Evolutionary conservation across 208 protist genomes (phyloP), one percentile per base, ranked within the genome.

Genomic region (Naegleria fowleri): DNA sequence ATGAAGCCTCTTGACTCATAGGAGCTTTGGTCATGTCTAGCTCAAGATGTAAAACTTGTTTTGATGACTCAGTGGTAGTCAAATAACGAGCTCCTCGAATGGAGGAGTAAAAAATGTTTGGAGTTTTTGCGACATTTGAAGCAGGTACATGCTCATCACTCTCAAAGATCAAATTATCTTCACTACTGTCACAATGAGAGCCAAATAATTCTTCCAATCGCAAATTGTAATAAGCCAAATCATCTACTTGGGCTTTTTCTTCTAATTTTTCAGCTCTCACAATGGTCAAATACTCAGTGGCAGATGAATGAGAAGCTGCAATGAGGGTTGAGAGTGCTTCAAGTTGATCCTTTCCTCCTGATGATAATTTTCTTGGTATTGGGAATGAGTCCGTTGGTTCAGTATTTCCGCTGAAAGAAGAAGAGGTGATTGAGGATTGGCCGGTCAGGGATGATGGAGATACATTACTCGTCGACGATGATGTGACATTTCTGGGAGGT

Each of bases 21-120:
- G 67, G 67, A 36, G 29, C 16, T 36, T 19, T 36, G 7, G 2
- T 25, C 3, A 89, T 67, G 6, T 89, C 48, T 7, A 89, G 39
- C 22, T 89, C 86, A 4, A 89, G 36, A 11, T 67, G 41, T 22
- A 89, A n/a, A 39, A 89, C 86, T 40, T 89, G 86, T 40, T 89
- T 89, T 7, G 39, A 16, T 13, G 86, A 36, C 29, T 38, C 48
- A 41, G 86, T 41, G 0, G 11, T 38, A 7, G 86, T 89, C 19
- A 89, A 67, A 67, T 89, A 89, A 5, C 36, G 67, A 79, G 67
- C 67, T 36, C 67, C 67, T 13, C 6, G 16, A 79, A 79, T 33
- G 29, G 67, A 11, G 9, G 67, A 25, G n/a, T 6, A 79, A 33
- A 29, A 79, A 79, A 79, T 33, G n/a, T 0, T 79, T 67, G 55